Base-by-base conservation (phyloP, 108 stramenopile species). In the Nannochloropsis oceanica region DNA sequence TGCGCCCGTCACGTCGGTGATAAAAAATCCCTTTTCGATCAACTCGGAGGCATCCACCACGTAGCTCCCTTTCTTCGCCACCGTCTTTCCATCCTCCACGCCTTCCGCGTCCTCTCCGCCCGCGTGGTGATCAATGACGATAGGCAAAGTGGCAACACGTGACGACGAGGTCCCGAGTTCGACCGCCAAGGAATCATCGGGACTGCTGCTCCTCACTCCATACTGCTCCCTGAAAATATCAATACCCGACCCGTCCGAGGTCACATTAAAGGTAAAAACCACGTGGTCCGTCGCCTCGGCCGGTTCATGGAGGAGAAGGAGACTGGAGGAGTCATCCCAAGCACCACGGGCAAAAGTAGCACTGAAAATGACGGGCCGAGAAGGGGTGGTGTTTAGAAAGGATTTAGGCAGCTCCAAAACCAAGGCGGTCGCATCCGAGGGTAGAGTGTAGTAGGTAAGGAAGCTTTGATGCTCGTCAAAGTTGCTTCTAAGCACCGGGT, bases 271-370 rank as follows among this genome's bases (percentile, higher is more conserved):
- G 11, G 43, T n/a, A 82, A 88, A 88, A 18, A 88, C 84, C 24
- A 84, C 84, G 34, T 85, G 59, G n/a, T 82, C 88, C 44, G 88
- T 88, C 43, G 26, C 84, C 84, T 88, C 88, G 43, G 88, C 88
- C 8, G 88, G 88, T 13, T 50, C 81, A 81, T 88, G 88, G 46
- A 87, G 81, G n/a, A 87, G 87, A 11, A 79, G 20, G 42, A 82
- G 73, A 26, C 42, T 79, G 81, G 18, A 44, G 46, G 79, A 24
- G 42, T 84, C 81, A 59, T 83, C 84, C 50, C 43, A 88, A 0
- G 88, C 25, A 27, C 88, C 88, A 27, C 82, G 27, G 27, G 84
- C 88, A 73, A 82, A 84, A n/a, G 73, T 84, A 20, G 88, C 88
- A 26, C 81, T 46, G 43, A 88, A 88, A 0, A 88, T 50, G 11